Conservation (phyloP, 2,329 filamentous ascomycete genomes). For the Ramularia endophylla region DNA sequence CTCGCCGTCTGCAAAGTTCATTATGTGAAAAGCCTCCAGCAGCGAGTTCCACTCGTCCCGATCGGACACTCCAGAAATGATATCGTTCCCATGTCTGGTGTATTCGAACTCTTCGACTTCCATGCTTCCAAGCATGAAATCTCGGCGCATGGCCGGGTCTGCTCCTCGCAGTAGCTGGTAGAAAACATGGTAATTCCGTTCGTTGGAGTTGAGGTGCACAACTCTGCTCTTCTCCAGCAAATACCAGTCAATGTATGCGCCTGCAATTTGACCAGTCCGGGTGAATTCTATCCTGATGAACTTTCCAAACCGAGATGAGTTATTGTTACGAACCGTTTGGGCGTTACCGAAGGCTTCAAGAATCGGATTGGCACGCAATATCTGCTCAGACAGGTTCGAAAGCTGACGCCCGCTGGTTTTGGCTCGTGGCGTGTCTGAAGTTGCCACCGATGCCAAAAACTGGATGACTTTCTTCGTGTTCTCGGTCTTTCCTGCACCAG, state of each 20-base stretch:
- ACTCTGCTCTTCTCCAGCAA: constrained; percentile 97
- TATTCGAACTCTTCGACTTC: constrained; percentile 87
- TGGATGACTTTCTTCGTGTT: constrained; percentile 99
- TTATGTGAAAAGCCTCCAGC: constrained; percentile 87
- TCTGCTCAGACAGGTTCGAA: constrained; percentile 91
- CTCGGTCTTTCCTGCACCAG: constrained; percentile 95
- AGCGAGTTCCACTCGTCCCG: constrained; percentile 81
- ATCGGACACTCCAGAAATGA: constrained; percentile 85
- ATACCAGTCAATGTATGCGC: constrained; percentile 98
- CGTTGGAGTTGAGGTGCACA: constrained; percentile 76
- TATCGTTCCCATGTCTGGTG: constrained; percentile 84
- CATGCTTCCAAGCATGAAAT: constrained; percentile 68
- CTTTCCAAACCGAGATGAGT: constrained; percentile 96
- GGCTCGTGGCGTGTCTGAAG: constrained; percentile 63
- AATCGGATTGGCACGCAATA: constrained; percentile 91
- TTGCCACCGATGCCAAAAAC: constrained; percentile 90
- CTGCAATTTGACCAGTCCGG: constrained; percentile 79
- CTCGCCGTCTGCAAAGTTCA: constrained; percentile 85
- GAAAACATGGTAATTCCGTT: constrained; percentile 96
- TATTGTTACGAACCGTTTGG: constrained; percentile 96
- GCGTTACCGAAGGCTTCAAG: constrained; percentile 97
- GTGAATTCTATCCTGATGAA: constrained; percentile 98
- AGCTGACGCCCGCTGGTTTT: constrained; percentile 60
- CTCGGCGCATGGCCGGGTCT: constrained; percentile 63
- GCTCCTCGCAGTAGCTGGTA: constrained; percentile 91